Evolutionary conservation across 495 filamentous ascomycete genomes (phyloP).

Genomic region (Annulohypoxylon moriforme): DNA sequence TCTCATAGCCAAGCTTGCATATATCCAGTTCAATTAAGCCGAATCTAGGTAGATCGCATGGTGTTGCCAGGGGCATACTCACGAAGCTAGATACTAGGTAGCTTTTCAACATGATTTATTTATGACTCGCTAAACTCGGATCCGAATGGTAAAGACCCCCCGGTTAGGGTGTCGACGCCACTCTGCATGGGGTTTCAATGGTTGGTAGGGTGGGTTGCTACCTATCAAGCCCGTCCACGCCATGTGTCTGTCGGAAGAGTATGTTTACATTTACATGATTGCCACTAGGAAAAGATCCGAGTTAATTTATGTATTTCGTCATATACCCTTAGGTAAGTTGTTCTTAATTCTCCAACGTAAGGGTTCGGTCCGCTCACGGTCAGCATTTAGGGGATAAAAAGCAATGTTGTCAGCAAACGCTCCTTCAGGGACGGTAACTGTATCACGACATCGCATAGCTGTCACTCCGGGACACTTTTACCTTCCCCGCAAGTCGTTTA

Average conservation of each 20-base stretch:
- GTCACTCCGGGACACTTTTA: constrained; percentile 2
- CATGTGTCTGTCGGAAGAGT: background rate
- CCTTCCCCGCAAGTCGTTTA: constrained; percentile 12
- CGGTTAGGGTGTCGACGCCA: constrained; percentile 26
- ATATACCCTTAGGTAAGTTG: background rate
- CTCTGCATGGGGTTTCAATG: constrained; percentile 32
- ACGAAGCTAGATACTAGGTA: constrained; percentile 8
- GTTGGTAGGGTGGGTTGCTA: constrained; percentile 15
- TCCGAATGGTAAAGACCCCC: constrained; percentile 18
- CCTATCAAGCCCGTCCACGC: constrained; percentile 13
- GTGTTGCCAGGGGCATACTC: background rate
- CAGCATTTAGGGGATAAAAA: constrained; percentile 11
- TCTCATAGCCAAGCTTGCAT: background rate
- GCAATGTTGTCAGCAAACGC: constrained; percentile 1
- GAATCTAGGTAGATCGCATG: constrained; percentile 22
- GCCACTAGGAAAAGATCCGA: background rate
- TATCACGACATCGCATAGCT: constrained; percentile 17
- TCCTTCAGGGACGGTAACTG: background rate
- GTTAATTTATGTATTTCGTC: constrained; percentile 1
- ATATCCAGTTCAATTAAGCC: constrained; percentile 15
- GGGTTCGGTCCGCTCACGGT: background rate
- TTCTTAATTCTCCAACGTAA: background rate
- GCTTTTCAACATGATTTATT: background rate
- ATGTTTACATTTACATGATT: background rate
- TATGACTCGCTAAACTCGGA: constrained; percentile 27